Percentiles rank a stretch among this genome's conserved stretches.
phyloP scores from a whole-genome alignment of 2,329 filamentous ascomycete species.

The Sclerotinia sclerotiorum region DNA sequence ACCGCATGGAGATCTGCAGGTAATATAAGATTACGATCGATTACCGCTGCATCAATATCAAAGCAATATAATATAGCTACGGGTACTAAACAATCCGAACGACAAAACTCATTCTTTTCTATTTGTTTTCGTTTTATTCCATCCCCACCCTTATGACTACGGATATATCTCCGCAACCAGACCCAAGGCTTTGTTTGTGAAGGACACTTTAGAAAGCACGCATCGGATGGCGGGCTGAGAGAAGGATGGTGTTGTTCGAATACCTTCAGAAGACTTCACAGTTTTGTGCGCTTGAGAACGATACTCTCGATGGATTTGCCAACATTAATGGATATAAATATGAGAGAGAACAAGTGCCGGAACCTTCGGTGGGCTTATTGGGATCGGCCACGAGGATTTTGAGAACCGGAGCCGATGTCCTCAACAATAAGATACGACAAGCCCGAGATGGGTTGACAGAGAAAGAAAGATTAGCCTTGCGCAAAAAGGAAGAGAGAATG shows the following conservation, averaged over 20 bases:
- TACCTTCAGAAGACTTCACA: slow-evolving; percentile 32
- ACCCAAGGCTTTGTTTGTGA: not conserved
- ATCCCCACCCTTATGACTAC: not conserved
- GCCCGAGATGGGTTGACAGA: slow-evolving; percentile 38
- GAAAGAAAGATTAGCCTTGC: slow-evolving; percentile 50
- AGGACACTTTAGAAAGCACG: not conserved
- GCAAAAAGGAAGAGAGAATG: slow-evolving; percentile 56
- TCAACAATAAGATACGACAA: slow-evolving; percentile 35
- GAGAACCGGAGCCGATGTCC: slow-evolving; percentile 31
- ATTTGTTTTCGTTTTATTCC: not conserved
- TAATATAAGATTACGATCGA: not conserved
- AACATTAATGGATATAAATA: not conserved
- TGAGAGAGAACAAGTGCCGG: slow-evolving; percentile 3
- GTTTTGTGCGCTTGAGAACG: slow-evolving; percentile 30
- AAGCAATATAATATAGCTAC: not conserved
- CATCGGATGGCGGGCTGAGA: slow-evolving; percentile 20
- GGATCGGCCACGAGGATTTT: slow-evolving; percentile 35
- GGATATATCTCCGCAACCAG: not conserved
- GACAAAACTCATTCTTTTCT: not conserved
- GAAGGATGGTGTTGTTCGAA: slow-evolving; percentile 37
- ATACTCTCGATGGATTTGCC: slow-evolving; percentile 12
- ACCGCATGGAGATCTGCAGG: not conserved
- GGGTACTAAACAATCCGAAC: not conserved
- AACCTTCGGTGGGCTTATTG: slow-evolving; percentile 31
- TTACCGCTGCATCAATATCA: not conserved